Conservation (phyloP, 164 flowering plant genomes). For the Paratinospora sagittata region DNA sequence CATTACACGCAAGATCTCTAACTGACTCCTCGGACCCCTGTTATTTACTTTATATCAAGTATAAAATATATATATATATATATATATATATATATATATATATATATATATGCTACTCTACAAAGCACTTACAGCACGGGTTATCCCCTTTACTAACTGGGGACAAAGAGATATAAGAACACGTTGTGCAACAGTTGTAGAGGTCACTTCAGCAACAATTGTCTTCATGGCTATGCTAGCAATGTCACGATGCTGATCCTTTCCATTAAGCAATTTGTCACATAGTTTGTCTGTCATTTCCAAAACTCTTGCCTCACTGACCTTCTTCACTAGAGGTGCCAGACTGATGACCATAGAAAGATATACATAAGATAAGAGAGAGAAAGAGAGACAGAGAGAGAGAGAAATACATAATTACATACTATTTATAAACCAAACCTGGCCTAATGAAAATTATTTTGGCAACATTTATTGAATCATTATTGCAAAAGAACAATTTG, state of each 20-base stretch:
- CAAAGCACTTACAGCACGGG: conserved; percentile 51
- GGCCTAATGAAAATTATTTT: neutral
- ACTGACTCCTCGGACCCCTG: neutral
- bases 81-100: no score
- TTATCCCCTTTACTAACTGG: conserved; percentile 64
- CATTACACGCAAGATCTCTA: no score
- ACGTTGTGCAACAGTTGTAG: conserved; percentile 53
- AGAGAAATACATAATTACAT: neutral
- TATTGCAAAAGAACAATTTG: neutral
- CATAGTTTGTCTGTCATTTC: conserved; percentile 84
- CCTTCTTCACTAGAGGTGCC: conserved; percentile 92
- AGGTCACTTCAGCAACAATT: conserved; percentile 67
- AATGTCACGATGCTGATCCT: conserved; percentile 88
- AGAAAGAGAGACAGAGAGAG: neutral
- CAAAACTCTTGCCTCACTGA: conserved; percentile 61
- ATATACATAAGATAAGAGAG: neutral
- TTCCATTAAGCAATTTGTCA: conserved; percentile 68
- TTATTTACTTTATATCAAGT: neutral
- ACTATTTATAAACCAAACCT: neutral
- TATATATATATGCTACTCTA: neutral
- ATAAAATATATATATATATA: no score
- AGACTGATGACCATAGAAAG: conserved; percentile 49
- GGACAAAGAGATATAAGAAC: conserved; percentile 63
- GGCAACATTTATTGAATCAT: neutral
- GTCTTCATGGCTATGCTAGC: conserved; percentile 96